Percentiles rank a stretch among this genome's conserved stretches.
These are phyloP conservation scores for Cordia subcordata DNA, from an alignment of 257 asterid genomes.

Conservation along the genomic window DNA sequence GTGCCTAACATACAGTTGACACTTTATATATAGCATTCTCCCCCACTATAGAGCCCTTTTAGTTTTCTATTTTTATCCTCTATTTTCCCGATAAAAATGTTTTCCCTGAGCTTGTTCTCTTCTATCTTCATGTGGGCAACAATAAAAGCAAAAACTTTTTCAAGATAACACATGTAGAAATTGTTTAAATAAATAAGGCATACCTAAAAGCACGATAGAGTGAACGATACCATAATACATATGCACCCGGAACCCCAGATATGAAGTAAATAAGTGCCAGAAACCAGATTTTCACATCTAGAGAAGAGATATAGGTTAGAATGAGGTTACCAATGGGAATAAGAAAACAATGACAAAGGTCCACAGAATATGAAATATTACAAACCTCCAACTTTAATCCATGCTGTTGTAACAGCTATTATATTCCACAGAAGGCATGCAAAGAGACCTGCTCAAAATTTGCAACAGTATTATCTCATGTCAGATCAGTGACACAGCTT, in stretches of 20 bases:
- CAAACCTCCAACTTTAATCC: conserved; percentile 85
- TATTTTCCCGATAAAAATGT: too few relatives aligned
- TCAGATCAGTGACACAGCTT: not conserved
- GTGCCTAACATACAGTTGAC: too few relatives aligned
- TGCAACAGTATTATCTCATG: conserved; percentile 1
- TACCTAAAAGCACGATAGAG: conserved; percentile 93
- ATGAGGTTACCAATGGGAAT: not conserved
- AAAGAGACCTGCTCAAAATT: conserved; percentile 55
- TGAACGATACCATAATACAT: conserved; percentile 92
- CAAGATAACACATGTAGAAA: not conserved
- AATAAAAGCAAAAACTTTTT: too few relatives aligned
- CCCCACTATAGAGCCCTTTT: too few relatives aligned
- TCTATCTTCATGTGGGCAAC: too few relatives aligned
- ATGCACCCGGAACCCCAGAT: conserved; percentile 94
- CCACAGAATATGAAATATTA: conserved; percentile 1
- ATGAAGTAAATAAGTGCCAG: conserved; percentile 90
- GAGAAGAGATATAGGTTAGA: not conserved
- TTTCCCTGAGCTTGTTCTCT: too few relatives aligned
- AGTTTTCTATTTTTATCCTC: too few relatives aligned
- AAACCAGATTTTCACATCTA: conserved; percentile 64
- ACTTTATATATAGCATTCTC: too few relatives aligned
- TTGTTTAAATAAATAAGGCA: conserved; percentile 6
- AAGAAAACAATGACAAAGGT: not conserved
- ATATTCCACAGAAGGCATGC: conserved; percentile 77
- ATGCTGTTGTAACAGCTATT: conserved; percentile 82